Evolutionary conservation across 2,329 filamentous ascomycete genomes (phyloP).

Genomic region (Ceratocystis albifundus): DNA sequence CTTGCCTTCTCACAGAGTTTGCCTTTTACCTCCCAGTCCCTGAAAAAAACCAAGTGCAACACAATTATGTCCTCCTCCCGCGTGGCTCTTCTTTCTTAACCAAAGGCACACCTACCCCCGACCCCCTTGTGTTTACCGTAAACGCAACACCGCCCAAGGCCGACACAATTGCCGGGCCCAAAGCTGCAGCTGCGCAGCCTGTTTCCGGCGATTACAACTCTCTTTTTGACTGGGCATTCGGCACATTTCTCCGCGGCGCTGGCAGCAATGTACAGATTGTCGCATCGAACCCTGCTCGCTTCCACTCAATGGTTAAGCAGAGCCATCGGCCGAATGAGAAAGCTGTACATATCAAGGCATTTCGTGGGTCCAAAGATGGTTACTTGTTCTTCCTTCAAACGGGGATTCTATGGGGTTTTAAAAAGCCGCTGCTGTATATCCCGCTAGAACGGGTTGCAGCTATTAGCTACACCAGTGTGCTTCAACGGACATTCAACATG

Average conservation of each 20-base stretch:
- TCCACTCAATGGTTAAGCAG: slow-evolving; percentile 46
- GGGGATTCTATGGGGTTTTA: slow-evolving; percentile 59
- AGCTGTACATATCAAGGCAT: slow-evolving; percentile 54
- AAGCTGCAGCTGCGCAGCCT: slow-evolving; percentile 38
- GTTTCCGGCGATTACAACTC: slow-evolving; percentile 49
- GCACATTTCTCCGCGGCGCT: slow-evolving; percentile 39
- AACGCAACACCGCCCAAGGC: slow-evolving; percentile 49
- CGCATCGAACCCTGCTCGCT: slow-evolving; percentile 43
- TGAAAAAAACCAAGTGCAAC: slow-evolving; percentile 52
- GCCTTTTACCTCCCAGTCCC: slow-evolving; percentile 54
- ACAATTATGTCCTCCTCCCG: slow-evolving; percentile 55
- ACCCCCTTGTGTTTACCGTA: slow-evolving; percentile 55
- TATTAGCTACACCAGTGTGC: slow-evolving; percentile 55
- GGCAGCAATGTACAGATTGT: slow-evolving; percentile 41
- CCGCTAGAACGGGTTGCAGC: slow-evolving; percentile 49
- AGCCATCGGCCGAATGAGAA: slow-evolving; percentile 49
- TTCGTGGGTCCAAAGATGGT: slow-evolving; percentile 57
- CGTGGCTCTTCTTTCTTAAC: slow-evolving; percentile 42
- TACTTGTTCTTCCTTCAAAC: slow-evolving; percentile 55
- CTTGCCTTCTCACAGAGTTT: slow-evolving; percentile 37
- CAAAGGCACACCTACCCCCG: slow-evolving; percentile 36
- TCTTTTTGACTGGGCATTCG: slow-evolving; percentile 51
- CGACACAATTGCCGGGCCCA: slow-evolving; percentile 42
- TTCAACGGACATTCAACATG: slow-evolving; percentile 59
- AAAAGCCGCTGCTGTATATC: slow-evolving; percentile 56